phyloP scores from a whole-genome alignment of 2,329 filamentous ascomycete species.

The Pseudogymnoascus sp. region DNA sequence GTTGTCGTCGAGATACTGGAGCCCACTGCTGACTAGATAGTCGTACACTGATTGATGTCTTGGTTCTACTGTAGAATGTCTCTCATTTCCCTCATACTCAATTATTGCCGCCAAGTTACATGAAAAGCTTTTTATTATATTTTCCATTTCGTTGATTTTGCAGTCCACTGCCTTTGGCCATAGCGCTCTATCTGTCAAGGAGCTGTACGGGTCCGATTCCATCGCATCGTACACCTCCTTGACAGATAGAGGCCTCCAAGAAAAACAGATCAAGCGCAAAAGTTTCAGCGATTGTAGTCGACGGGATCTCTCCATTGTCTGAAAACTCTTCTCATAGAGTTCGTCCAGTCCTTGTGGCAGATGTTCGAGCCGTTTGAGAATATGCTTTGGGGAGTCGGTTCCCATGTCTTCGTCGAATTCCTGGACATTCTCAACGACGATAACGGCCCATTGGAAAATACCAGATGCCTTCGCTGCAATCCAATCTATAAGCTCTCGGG shows the following conservation, averaged over 20 bases:
- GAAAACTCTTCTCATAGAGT: neutral
- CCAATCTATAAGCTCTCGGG: constrained; percentile 2
- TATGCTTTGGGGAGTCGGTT: neutral
- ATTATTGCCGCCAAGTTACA: neutral
- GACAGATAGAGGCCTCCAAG: neutral
- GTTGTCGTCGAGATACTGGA: neutral
- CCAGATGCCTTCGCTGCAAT: constrained; percentile 26
- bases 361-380: neutral
- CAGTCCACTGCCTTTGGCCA: neutral
- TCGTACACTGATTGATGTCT: neutral
- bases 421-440: constrained; percentile 20
- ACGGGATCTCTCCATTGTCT: neutral
- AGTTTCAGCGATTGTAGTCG: neutral
- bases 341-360: neutral
- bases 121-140: neutral
- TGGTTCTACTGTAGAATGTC: neutral
- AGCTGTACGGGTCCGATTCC: too few relatives aligned
- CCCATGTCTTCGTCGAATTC: neutral
- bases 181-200: too few relatives aligned
- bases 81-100: neutral
- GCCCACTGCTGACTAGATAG: neutral
- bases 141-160: neutral
- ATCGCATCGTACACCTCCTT: neutral
- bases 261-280: neutral
- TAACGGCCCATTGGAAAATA: constrained; percentile 32